Evolutionary conservation across 2,329 filamentous ascomycete species (phyloP), one percentile per base, ranked within the genome.

Genomic region (Coniochaeta sp.): DNA sequence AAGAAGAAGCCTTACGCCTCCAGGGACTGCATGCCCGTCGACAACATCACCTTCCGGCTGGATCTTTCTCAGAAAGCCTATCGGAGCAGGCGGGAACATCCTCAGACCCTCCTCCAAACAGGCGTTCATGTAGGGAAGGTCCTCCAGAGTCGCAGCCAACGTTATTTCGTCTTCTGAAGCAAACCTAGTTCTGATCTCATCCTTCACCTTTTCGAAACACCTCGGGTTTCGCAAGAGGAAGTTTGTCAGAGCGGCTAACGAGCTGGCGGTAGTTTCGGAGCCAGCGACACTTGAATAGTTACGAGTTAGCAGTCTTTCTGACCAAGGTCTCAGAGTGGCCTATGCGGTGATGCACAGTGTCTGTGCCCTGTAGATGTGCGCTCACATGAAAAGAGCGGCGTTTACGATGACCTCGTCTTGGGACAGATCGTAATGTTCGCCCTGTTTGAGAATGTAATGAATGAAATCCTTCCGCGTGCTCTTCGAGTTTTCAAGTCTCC

Each of bases 191-290:
- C 70, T 66, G 19, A 75, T 65, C 59, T 74, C 72, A 1, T 59
- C 34, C 19, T 62, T 62, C 3, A 72, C 62, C 32, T 60, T 65
- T 0, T 60, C 22, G 24, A 52, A 52, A 17, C 47, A 30, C 26
- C 42, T 19, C 14, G 71, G 70, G 59, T 69, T 68, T 4, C 66
- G 65, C 34, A 65, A 59, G 8, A 75, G 65, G 59, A 70, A 70
- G 60, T 68, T 74, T 12, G 71, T 67, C 5, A 69, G 62, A 3
- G 67, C 68, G 1, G 72, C 59, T 16, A 71, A 16, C 71, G 75
- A 73, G 4, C 75, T 80, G 2, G 77, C 77, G 4, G 77, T 79
- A 0, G 47, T 52, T n/a, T 52, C 47, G 32, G 75, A 77, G 10
- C 79, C 78, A 1, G 77, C 79, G 34, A 79, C 75, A 26, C 63